These are phyloP conservation scores for Lentinula edodes DNA, from an alignment of 768 basidiomycete species.

Conservation along the genomic window DNA sequence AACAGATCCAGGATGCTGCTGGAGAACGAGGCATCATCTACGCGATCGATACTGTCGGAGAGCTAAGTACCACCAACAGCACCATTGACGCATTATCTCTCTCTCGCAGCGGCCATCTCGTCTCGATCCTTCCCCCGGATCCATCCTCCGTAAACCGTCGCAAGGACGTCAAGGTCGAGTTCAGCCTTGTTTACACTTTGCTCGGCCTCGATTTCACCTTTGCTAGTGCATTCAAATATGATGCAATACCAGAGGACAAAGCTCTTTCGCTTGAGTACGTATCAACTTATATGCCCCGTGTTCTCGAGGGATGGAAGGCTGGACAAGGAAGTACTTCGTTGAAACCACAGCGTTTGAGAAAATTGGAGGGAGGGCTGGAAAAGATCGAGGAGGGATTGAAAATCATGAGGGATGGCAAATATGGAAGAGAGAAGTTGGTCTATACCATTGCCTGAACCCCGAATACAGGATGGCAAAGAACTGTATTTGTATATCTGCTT, in stretches of 20 bases:
- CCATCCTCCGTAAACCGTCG: not conserved
- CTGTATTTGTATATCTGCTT: not conserved
- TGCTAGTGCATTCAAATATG: not conserved
- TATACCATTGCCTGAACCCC: not conserved
- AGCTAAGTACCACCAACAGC: not conserved
- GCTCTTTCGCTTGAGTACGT: not conserved
- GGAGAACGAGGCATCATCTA: not conserved
- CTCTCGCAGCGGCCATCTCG: not conserved
- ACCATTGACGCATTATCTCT: not conserved
- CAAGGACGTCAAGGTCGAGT: constrained; percentile 5
- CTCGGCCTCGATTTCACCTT: not conserved
- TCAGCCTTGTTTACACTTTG: constrained; percentile 2
- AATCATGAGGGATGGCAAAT: constrained; percentile 5
- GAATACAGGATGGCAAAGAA: not conserved
- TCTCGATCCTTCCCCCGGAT: constrained; percentile 1
- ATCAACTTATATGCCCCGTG: not conserved
- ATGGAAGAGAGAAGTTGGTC: constrained; percentile 4
- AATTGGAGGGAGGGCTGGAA: constrained; percentile 1
- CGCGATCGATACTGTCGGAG: not conserved
- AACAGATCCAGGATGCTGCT: constrained; percentile 4
- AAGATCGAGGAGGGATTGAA: constrained; percentile 1
- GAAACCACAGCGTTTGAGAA: not conserved
- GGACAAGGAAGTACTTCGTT: not conserved
- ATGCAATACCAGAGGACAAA: constrained; percentile 4
- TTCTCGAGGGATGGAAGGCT: constrained; percentile 4